These are phyloP conservation scores for Linnemannia schmuckeri DNA, from an alignment of 192 early-diverging fungal species.

Conservation along the genomic window DNA sequence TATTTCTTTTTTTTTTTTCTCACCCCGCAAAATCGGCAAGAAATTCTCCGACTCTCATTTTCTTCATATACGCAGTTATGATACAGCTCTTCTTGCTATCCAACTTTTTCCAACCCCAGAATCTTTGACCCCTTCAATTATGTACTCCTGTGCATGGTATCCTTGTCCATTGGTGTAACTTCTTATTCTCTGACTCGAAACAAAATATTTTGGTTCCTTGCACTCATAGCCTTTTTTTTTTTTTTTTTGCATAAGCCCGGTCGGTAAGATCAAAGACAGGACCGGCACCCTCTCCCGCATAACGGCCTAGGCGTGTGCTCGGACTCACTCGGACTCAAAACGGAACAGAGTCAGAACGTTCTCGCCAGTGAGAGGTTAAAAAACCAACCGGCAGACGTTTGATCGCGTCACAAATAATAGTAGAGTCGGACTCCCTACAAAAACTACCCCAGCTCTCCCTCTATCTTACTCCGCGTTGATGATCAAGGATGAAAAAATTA, in stretches of 20 bases:
- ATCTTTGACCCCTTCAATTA: neutral
- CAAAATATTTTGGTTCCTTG: too few species aligned
- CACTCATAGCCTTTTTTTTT: neutral
- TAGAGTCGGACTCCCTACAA: neutral
- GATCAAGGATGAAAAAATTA: too few species aligned
- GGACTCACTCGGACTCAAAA: neutral
- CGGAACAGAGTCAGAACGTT: neutral
- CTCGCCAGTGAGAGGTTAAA: neutral
- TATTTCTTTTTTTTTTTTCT: neutral
- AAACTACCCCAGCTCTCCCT: neutral
- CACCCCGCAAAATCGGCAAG: constrained; percentile 1
- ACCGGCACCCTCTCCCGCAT: neutral
- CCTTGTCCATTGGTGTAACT: neutral
- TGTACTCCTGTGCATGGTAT: neutral
- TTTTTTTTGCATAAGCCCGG: neutral
- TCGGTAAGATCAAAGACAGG: constrained; percentile 1
- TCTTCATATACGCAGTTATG: neutral
- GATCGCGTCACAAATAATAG: too few species aligned
- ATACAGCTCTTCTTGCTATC: neutral
- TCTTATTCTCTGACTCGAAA: neutral
- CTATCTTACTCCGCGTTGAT: too few species aligned
- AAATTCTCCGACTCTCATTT: neutral
- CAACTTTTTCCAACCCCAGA: neutral
- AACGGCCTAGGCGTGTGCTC: neutral
- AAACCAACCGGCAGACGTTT: neutral